Evolutionary conservation across 257 asterid species (phyloP).

Genomic region (Fraxinus anomala): DNA sequence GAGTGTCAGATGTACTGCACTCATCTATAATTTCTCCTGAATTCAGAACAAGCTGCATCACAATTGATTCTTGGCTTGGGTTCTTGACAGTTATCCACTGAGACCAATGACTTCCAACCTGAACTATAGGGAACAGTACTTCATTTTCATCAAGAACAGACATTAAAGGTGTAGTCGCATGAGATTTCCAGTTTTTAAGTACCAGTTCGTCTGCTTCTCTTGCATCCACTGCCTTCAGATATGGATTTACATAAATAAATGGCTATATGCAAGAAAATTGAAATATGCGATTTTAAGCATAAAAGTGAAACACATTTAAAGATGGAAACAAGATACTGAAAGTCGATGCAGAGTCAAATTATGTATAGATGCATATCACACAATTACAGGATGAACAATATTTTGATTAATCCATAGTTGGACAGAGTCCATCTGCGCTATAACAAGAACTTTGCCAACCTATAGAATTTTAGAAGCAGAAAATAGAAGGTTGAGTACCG

Average conservation of each 20-base stretch:
- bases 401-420: neutral
- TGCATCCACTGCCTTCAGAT: slow-evolving; percentile 51
- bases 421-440: neutral
- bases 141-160: slow-evolving; percentile 62
- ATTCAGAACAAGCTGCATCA: slow-evolving; percentile 77
- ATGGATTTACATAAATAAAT: slow-evolving; percentile 24
- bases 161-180: slow-evolving; percentile 49
- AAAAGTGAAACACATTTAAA: neutral
- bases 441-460: neutral
- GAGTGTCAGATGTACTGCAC: slow-evolving; percentile 55
- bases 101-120: slow-evolving; percentile 65
- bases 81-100: slow-evolving; percentile 64
- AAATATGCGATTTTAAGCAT: neutral
- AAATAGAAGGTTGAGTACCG: neutral
- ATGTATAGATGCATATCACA: neutral
- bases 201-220: slow-evolving; percentile 63
- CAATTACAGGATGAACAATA: neutral
- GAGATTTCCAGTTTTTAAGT: slow-evolving; percentile 82
- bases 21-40: slow-evolving; percentile 68
- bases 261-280: slow-evolving; percentile 20
- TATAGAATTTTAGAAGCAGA: neutral
- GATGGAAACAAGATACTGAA: neutral
- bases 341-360: neutral
- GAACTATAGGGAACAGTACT: slow-evolving; percentile 56
- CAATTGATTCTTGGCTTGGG: slow-evolving; percentile 67